A percentile compares a stretch with the other conserved stretches of the same genome.
Conservation (phyloP, 768 basidiomycete species). For the Tulasnella sp. region DNA sequence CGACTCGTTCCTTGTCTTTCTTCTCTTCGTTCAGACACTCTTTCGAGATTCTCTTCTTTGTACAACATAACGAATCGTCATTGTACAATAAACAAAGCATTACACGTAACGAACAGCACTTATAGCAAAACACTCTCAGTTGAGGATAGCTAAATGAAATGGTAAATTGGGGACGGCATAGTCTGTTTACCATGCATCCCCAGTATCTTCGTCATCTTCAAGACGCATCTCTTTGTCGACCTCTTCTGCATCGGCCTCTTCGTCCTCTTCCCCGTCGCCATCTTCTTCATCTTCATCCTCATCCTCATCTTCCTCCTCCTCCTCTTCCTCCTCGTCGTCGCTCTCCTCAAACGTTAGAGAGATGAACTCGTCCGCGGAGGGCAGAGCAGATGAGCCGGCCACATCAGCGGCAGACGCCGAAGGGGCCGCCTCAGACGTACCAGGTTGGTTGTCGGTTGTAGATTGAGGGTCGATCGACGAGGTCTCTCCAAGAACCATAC, state of each 20-base stretch:
- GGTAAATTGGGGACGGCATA: too few relatives aligned
- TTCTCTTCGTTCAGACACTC: background rate
- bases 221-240: background rate
- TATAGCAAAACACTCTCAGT: background rate
- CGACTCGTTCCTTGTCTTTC: background rate
- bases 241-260: constrained; percentile 28
- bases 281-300: constrained; percentile 35
- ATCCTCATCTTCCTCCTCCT: constrained; percentile 29
- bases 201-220: constrained; percentile 19
- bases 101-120: constrained; percentile 1
- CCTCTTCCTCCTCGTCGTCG: constrained; percentile 36
- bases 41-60: background rate
- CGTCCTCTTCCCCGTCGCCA: constrained; percentile 27
- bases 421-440: background rate
- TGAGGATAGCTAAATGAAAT: too few relatives aligned
- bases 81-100: constrained; percentile 2
- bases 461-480: background rate
- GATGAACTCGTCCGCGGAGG: constrained; percentile 36
- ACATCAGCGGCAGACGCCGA: background rate
- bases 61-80: constrained; percentile 1
- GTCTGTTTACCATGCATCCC: background rate
- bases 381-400: constrained; percentile 9
- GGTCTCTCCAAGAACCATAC: background rate
- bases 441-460: background rate
- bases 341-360: constrained; percentile 38